Evolutionary conservation across 2,329 filamentous ascomycete genomes (phyloP).

Genomic region (Aspergillus unguis): DNA sequence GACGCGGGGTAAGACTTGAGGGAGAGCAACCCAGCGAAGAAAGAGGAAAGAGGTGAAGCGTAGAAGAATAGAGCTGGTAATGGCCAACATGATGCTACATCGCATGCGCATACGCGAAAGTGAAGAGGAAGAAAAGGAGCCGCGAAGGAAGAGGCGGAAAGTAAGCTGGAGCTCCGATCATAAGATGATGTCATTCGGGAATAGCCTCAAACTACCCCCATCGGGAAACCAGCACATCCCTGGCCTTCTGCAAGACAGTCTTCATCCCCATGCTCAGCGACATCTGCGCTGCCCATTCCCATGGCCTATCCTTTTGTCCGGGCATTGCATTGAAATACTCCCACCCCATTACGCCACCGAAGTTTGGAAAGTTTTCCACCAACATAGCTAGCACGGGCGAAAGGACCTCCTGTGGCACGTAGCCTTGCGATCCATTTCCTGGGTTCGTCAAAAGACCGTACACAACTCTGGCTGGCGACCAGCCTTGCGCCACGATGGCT

Average conservation of each 20-base stretch:
- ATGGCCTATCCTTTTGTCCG: slow-evolving; percentile 60
- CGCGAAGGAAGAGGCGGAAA: background rate
- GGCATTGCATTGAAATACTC: slow-evolving; percentile 86
- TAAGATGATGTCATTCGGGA: slow-evolving; percentile 11
- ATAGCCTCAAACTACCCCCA: slow-evolving; percentile 13
- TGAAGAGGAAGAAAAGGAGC: background rate
- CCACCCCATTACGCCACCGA: slow-evolving; percentile 92
- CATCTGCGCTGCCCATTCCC: slow-evolving; percentile 75
- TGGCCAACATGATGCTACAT: slow-evolving; percentile 30
- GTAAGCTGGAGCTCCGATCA: slow-evolving; percentile 1
- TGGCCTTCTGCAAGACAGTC: slow-evolving; percentile 33
- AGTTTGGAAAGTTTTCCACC: slow-evolving; percentile 60
- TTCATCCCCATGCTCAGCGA: slow-evolving; percentile 49
- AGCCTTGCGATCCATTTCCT: slow-evolving; percentile 64
- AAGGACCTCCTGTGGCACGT: slow-evolving; percentile 58
- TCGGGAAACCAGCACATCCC: slow-evolving; percentile 22
- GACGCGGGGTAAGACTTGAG: background rate
- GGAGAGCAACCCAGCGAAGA: slow-evolving; percentile 42
- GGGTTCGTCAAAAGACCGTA: slow-evolving; percentile 78
- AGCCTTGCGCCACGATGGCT: slow-evolving; percentile 55
- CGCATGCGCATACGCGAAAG: background rate
- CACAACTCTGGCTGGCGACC: slow-evolving; percentile 70
- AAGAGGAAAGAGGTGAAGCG: slow-evolving; percentile 40
- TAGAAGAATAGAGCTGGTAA: slow-evolving; percentile 37
- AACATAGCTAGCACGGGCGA: slow-evolving; percentile 57